These are phyloP conservation scores for Pleurozium schreberi DNA, from an alignment of 225 moss, liverwort and hornwort species.

Conservation along the genomic window DNA sequence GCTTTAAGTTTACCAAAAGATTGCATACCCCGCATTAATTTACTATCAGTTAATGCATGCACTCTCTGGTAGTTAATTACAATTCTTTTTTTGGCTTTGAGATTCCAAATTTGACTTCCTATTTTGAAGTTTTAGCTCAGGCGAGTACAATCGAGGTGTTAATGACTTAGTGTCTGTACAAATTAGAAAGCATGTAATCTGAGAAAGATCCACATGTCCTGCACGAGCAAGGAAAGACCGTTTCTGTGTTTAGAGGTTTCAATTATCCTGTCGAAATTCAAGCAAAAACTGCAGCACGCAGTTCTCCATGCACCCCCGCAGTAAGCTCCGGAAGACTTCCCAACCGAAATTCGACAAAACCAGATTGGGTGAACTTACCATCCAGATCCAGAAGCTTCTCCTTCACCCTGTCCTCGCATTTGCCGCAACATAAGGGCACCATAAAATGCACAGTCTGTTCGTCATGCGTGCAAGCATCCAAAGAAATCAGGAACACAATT, in stretches of 20 bases:
- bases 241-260: neutral
- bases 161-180: neutral
- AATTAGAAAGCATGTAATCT: neutral
- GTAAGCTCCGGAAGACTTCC: neutral
- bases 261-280: neutral
- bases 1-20: no score
- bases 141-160: neutral
- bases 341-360: neutral
- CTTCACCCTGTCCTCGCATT: slow-evolving; percentile 18
- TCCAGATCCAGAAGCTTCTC: slow-evolving; percentile 23
- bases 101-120: neutral
- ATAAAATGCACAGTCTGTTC: slow-evolving; percentile 23
- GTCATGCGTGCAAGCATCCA: neutral
- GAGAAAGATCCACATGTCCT: neutral
- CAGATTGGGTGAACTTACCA: neutral
- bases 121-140: no score
- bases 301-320: no score
- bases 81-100: no score
- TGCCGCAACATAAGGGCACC: slow-evolving; percentile 36
- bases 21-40: no score
- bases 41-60: neutral
- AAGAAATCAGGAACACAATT: neutral
- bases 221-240: no score
- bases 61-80: neutral
- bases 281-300: neutral